Base-by-base conservation (phyloP, 2,329 filamentous ascomycete species). In the Colletotrichum navitas region DNA sequence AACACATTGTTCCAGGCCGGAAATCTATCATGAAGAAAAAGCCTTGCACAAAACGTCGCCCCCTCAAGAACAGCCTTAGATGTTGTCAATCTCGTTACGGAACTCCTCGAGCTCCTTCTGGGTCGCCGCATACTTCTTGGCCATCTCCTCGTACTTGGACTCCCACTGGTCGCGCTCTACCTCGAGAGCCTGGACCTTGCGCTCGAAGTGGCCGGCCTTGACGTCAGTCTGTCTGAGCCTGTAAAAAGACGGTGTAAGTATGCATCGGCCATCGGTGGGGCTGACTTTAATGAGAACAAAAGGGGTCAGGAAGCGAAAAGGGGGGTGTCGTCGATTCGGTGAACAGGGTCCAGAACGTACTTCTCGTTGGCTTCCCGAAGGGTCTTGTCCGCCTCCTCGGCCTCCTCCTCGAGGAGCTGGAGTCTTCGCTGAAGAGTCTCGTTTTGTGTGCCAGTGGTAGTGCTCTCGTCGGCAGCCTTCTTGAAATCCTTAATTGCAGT, bases 181-280 rank as follows among this genome's bases (percentile, higher is more conserved):
- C 87, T 99, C 96, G 80, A 98, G 91, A 79, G 96, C 95, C 85
- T 98, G 94, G 78, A 98, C 96, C 89, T 98, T 98, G 86, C 96
- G 96, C 88, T 99, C 96, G 85, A 95, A 98, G 88, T 99, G 95
- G 79, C 95, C 96, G 80, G 95, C 95, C 89, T 98, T 98, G 86
- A 98, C 94, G 83, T 99, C 96, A 86, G 96, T 98, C 87, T 97
- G 95, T 83, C 96, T 95, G 81, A 98, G 94, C 87, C 96, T 99
- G 78, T 75, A 69, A 74, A 63, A 76, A 65, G 70, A 62, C 66
- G 60, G 68, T 73, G 69, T 72, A 69, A 72, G 54, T 59, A 68
- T 60, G 55, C 41, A 73, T 68, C 54, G 29, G 64, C 36, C 41
- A 63, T 72, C 47, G 43, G 69, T 64, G 65, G 62, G 61, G 63